Percentiles rank a stretch among this genome's conserved stretches.
Evolutionary conservation across 306 rosid genomes (phyloP).

Genomic region (Citrullus colocynthis): DNA sequence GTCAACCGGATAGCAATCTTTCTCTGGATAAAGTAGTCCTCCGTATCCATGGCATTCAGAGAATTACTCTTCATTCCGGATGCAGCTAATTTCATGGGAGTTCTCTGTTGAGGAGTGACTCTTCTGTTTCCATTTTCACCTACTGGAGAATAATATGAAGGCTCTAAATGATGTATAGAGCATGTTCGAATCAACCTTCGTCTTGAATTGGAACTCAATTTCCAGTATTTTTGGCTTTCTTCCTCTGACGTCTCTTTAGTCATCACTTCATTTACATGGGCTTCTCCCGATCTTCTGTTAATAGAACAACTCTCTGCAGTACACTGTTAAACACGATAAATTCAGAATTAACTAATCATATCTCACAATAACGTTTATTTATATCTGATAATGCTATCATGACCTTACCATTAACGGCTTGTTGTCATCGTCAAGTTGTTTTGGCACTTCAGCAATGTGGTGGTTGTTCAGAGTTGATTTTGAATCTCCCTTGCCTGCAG

Average conservation of each 20-base stretch:
- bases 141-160: constrained; percentile 14
- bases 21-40: constrained; percentile 2
- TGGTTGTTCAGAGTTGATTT: background rate
- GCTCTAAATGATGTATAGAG: constrained; percentile 17
- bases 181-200: constrained; percentile 17
- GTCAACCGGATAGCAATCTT: constrained; percentile 7
- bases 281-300: constrained; percentile 16
- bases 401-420: constrained; percentile 37
- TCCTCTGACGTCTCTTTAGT: constrained; percentile 12
- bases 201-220: constrained; percentile 15
- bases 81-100: background rate
- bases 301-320: constrained; percentile 10
- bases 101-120: background rate
- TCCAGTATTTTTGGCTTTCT: constrained; percentile 22
- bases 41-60: background rate
- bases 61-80: background rate
- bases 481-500: constrained; percentile 19
- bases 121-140: background rate
- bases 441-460: constrained; percentile 15
- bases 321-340: constrained; percentile 25
- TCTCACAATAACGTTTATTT: background rate
- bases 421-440: constrained; percentile 18
- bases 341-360: background rate
- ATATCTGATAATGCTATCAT: constrained; percentile 2
- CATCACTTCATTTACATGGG: constrained; percentile 11